These are phyloP conservation scores for Aspergillus homomorphus DNA, from an alignment of 495 filamentous ascomycete species.

Conservation along the genomic window DNA sequence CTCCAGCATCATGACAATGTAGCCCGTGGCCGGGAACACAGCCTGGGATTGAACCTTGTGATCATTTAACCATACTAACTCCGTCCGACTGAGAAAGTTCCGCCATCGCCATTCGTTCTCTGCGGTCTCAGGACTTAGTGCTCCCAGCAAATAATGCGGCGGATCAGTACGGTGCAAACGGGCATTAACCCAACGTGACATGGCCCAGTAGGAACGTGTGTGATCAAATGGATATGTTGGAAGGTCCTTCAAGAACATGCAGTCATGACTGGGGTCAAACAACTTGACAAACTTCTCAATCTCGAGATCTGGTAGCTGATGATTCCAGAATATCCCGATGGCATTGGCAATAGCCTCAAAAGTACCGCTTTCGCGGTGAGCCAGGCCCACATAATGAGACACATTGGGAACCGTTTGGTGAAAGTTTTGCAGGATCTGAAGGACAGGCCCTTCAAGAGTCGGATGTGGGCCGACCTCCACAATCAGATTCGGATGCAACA, in stretches of 20 bases:
- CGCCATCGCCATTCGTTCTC: constrained; percentile 16
- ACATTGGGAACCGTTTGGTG: constrained; percentile 15
- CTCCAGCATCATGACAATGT: constrained; percentile 22
- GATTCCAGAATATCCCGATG: constrained; percentile 45
- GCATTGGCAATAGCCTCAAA: constrained; percentile 38
- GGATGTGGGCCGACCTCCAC: constrained; percentile 54
- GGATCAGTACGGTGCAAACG: not conserved
- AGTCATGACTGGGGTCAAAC: not conserved
- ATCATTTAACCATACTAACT: constrained; percentile 14
- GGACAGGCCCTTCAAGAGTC: constrained; percentile 40
- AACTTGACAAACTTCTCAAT: not conserved
- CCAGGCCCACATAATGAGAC: constrained; percentile 32
- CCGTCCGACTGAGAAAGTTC: constrained; percentile 12
- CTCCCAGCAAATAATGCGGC: constrained; percentile 6
- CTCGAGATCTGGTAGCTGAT: constrained; percentile 26
- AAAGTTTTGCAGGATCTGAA: constrained; percentile 23
- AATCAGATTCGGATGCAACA: constrained; percentile 23
- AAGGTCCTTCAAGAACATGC: not conserved
- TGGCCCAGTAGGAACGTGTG: not conserved
- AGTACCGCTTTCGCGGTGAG: constrained; percentile 28
- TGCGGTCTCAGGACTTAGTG: not conserved
- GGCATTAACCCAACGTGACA: not conserved
- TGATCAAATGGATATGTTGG: constrained; percentile 3
- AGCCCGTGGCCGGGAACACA: constrained; percentile 18
- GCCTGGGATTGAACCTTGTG: constrained; percentile 18